Percentiles rank a stretch among this genome's conserved stretches.
phyloP scores from a whole-genome alignment of 768 basidiomycete genomes.

The Trametes cingulata region DNA sequence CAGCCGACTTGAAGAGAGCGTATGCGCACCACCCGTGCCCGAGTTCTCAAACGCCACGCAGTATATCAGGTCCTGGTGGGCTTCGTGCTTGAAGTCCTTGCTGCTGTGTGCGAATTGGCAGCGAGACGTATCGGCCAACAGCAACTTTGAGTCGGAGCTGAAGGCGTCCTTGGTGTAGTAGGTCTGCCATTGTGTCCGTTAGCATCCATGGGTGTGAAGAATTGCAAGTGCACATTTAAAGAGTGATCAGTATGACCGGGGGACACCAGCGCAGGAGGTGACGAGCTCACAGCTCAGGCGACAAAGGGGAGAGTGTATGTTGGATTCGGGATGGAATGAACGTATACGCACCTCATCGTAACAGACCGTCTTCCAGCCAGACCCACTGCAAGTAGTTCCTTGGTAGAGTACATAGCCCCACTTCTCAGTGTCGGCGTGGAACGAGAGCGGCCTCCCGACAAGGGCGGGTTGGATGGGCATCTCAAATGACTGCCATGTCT shows the following conservation, averaged over 20 bases:
- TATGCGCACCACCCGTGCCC: conserved; percentile 42
- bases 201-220: not conserved
- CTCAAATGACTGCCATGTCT: conserved; percentile 82
- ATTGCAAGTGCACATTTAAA: too few relatives aligned
- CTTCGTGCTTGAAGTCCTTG: conserved; percentile 77
- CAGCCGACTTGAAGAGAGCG: conserved; percentile 65
- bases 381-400: conserved; percentile 60
- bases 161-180: conserved; percentile 90
- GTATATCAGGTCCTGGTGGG: conserved; percentile 75
- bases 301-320: too few relatives aligned
- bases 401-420: conserved; percentile 79
- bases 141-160: conserved; percentile 50
- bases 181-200: conserved; percentile 51
- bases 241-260: too few relatives aligned
- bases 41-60: conserved; percentile 85
- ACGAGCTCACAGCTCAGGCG: too few relatives aligned
- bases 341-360: conserved; percentile 64
- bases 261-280: too few relatives aligned
- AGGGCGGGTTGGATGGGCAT: conserved; percentile 61
- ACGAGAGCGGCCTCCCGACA: conserved; percentile 70
- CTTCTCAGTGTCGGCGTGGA: conserved; percentile 78
- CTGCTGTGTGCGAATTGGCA: conserved; percentile 93
- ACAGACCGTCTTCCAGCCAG: conserved; percentile 56
- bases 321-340: too few relatives aligned
- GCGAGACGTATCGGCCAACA: conserved; percentile 69